Base-by-base conservation (phyloP, 1,284 basidiomycete species). In the Microbotryum scabiosae region DNA sequence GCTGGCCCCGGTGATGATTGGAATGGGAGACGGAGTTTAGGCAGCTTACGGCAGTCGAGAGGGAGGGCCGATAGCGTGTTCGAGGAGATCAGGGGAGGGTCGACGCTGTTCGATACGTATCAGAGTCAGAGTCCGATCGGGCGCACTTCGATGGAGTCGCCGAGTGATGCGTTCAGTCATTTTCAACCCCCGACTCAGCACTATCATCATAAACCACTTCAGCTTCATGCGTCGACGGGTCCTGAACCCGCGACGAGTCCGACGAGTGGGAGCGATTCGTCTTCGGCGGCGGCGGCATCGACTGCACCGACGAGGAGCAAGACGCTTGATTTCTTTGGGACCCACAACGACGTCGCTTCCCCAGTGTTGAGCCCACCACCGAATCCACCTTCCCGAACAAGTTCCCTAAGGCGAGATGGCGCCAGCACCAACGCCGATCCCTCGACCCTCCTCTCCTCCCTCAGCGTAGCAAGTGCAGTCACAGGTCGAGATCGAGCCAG, bases 321-420 rank as follows among this genome's bases (percentile, higher is more conserved):
- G 53, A 68, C 66, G 20, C 50, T 59, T 8, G 61, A 59, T 4
- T 68, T 68, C 28, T 68, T 68, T 50, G 65, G 57, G 16, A 52
- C 60, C 43, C 28, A 59, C 54, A 25, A 28, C 47, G 16, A 26
- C 23, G 25, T 41, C 23, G 23, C 51, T 23, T 23, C 52, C 2
- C 16, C 54, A 4, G 55, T 60, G 0, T 51, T 65, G 7, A 54
- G 50, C 1, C 66, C 66, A 4, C 66, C 66, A 20, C 66, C 63
- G 8, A 68, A 68, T 21, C 66, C 66, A 8, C 63, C 64, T 1
- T 60, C 57, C 5, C 25, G 66, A 6, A 56, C 56, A 30, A 59
- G 55, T 46, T 65, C 63, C 23, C 50, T 67, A 32, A 57, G 51
- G n/a, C 21, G 47, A 28, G 6, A 20, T 3, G n/a, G 12, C 44